Conservation (phyloP, 495 filamentous ascomycete genomes). For the Xylaria acuta region DNA sequence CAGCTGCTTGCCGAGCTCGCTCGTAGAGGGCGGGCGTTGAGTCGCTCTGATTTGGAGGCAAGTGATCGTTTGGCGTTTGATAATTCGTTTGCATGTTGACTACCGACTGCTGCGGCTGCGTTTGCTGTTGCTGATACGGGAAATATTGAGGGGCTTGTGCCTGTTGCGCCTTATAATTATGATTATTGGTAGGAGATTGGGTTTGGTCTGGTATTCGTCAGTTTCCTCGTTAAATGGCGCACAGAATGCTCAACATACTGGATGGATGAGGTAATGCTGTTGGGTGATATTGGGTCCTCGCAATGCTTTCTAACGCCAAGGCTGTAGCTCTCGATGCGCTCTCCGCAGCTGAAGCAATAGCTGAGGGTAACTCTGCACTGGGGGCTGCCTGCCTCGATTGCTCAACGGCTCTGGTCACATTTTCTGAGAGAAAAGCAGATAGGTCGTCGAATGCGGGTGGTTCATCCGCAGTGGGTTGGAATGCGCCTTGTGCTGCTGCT, state of each 20-base stretch:
- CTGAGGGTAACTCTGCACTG: conserved; percentile 37
- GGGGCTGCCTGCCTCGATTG: conserved; percentile 36
- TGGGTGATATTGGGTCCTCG: conserved; percentile 44
- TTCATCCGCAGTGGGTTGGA: conserved; percentile 27
- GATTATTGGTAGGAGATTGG: conserved; percentile 32
- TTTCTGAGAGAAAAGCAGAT: conserved; percentile 41
- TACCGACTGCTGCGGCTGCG: conserved; percentile 33
- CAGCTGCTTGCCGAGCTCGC: conserved; percentile 79
- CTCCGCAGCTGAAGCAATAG: conserved; percentile 41
- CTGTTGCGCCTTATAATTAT: conserved; percentile 44
- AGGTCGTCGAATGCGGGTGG: conserved; percentile 35
- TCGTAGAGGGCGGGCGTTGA: conserved; percentile 83
- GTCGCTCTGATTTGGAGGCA: conserved; percentile 74
- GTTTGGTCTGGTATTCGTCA: conserved; percentile 24
- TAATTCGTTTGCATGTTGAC: conserved; percentile 29
- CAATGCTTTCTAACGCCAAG: conserved; percentile 42
- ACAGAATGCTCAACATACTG: conserved; percentile 31
- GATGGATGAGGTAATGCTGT: conserved; percentile 40
- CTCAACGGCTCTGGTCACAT: conserved; percentile 42
- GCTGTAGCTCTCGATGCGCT: conserved; percentile 42
- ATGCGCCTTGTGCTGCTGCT: conserved; percentile 38
- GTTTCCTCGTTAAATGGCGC: not conserved
- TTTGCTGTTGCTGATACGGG: conserved; percentile 36
- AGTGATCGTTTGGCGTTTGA: conserved; percentile 44
- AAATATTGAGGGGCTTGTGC: conserved; percentile 33